Evolutionary conservation across 139 green algal species (phyloP), one percentile per base, ranked within the genome.

Genomic region (Edaphochlamys debaryana): DNA sequence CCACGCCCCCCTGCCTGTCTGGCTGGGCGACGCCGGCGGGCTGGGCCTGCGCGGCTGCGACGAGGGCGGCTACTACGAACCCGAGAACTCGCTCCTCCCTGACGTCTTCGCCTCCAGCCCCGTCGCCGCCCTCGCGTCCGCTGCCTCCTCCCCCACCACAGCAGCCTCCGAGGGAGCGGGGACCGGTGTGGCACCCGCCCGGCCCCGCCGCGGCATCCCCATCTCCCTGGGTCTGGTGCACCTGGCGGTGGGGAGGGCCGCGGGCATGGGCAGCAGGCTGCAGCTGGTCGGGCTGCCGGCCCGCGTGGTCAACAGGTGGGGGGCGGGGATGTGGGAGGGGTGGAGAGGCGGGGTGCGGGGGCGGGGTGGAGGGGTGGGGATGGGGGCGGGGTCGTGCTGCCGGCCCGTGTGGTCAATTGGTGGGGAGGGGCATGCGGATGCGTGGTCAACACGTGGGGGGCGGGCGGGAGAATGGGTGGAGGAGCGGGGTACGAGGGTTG

Each of bases 211-310:
- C 50, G 50, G 50, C 50, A 9, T 58, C 50, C 50, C 92, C 38
- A 93, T 95, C 69, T 87, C 52, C 42, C 80, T 95, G n/a, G 90
- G 86, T 0, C 54, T 93, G 22, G 41, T 95, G 20, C 86, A 94
- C n/a, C 83, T 87, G 23, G 86, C 90, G 71, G 88, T 96, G 42
- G 93, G 79, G 25, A 42, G 60, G 29, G 42, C 80, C 0, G 90
- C 82, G 15, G 92, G 92, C 22, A n/a, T 66, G 42, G 75, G 75
- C 20, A 45, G 63, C 7, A 41, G 76, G 32, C 32, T 82, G 41
- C 42, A 82, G 42, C 20, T 82, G 63, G 73, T 82, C 22, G 63
- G 76, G 37, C 86, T 95, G 69, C 77, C 69, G 23, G 40, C 93
- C 22, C 11, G 63, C 25, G 70, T 89, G 48, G 73, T 95, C 27